Evolutionary conservation across 2,329 filamentous ascomycete genomes (phyloP), one percentile per base, ranked within the genome.

Genomic region (Cercospora janseana): DNA sequence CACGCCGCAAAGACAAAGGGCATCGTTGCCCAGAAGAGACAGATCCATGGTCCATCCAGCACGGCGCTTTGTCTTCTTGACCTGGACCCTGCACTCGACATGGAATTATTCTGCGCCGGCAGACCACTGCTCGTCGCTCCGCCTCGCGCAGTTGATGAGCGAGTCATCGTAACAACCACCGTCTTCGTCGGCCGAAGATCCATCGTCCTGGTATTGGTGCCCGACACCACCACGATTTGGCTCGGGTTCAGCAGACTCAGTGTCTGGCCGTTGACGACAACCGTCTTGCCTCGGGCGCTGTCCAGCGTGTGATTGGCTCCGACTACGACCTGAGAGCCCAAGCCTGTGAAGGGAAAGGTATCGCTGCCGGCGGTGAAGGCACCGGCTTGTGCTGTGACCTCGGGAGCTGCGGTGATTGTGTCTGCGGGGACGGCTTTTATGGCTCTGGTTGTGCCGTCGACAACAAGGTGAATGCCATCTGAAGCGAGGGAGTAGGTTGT

Each of bases 221-320:
- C 41, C 3, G 41, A 44, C 7, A 44, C 12, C 6, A 31, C 41
- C 18, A 44, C 41, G 10, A 44, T 44, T 20, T 44, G 41, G n/a
- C 26, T 32, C 15, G 41, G 41, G 23, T 44, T 44, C 3, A 44
- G 27, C 41, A 44, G 23, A 18, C 41, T 44, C 24, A 44, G 15
- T 6, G 41, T 44, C 41, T 44, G 41, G 13, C 41, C 41, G 4
- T 44, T 29, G 4, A 44, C 26, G 9, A 44, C 27, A n/a, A 31
- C 41, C 8, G 41, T 31, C 4, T 29, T 44, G 26, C 24, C 41
- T 9, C 27, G 4, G 7, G 27, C 27, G 23, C 26, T 29, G 16
- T 38, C 35, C 27, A 44, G 27, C 9, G 41, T 44, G 6, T 20
- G 27, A 9, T 23, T 38, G 27, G 16, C 41, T 31, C 41, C 41